A percentile compares a stretch with the other conserved stretches of the same genome.
Conservation (phyloP, 2,329 filamentous ascomycete species). For the Talaromyces sp. region DNA sequence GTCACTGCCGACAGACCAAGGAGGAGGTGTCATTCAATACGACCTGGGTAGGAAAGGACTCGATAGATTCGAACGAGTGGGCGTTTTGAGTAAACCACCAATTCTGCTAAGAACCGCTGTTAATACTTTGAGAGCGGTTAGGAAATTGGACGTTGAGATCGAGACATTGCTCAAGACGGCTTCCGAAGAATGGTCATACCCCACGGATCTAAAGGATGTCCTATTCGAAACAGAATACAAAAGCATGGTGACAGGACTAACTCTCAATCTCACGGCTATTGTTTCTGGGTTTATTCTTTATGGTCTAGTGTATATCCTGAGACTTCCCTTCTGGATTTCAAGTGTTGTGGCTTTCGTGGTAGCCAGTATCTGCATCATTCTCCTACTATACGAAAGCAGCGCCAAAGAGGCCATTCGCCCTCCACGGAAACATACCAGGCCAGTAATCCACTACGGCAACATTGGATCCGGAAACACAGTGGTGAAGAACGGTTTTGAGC, state of each 20-base stretch:
- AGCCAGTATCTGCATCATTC: not conserved
- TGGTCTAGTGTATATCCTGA: too few species aligned
- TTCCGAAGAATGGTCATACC: too few species aligned
- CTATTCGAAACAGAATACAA: too few species aligned
- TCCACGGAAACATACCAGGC: not conserved
- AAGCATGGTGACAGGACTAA: too few species aligned
- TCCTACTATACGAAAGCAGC: not conserved
- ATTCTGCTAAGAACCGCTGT: too few species aligned
- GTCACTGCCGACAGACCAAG: constrained; percentile 13
- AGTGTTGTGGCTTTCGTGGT: not conserved
- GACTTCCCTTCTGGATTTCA: not conserved
- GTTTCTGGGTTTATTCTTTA: too few species aligned
- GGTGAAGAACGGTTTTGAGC: not conserved
- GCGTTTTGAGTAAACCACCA: not conserved
- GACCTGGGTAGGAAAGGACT: constrained; percentile 16
- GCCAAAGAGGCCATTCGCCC: not conserved
- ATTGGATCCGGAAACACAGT: constrained; percentile 2
- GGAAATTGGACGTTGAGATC: too few species aligned
- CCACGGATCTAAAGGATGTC: too few species aligned
- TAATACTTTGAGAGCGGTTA: too few species aligned
- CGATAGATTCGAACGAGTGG: constrained; percentile 11
- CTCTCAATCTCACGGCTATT: too few species aligned
- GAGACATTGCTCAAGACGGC: too few species aligned
- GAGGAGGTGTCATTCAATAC: constrained; percentile 21
- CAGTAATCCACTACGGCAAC: constrained; percentile 2